A percentile compares a stretch with the other conserved stretches of the same genome.
Evolutionary conservation across 2,329 filamentous ascomycete genomes (phyloP).

Genomic region (Penicillium sp.): DNA sequence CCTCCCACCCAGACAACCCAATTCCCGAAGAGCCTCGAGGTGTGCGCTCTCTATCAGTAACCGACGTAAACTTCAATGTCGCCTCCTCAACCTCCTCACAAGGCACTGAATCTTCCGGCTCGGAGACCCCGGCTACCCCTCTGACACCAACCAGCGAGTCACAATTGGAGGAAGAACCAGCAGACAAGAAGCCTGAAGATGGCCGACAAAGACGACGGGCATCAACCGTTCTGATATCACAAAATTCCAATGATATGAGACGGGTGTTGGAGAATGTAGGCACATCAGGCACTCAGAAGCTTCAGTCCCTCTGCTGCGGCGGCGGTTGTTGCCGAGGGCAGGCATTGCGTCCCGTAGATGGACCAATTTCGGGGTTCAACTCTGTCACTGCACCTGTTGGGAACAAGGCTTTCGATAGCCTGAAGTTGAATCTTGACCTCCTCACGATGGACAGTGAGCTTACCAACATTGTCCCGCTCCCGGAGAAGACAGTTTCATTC

Average conservation of each 20-base stretch:
- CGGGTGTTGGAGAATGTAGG: constrained; percentile 54
- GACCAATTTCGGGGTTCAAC: constrained; percentile 40
- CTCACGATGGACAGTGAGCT: constrained; percentile 68
- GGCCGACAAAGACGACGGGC: constrained; percentile 43
- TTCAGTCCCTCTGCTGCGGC: constrained; percentile 62
- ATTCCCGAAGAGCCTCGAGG: constrained; percentile 47
- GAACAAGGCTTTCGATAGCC: constrained; percentile 77
- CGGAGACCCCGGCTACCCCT: constrained; percentile 41
- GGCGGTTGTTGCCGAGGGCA: constrained; percentile 62
- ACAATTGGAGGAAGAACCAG: constrained; percentile 34
- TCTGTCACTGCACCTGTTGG: constrained; percentile 59
- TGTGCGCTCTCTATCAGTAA: constrained; percentile 37
- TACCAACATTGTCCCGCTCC: constrained; percentile 67
- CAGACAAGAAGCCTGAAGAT: constrained; percentile 19
- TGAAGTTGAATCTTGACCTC: constrained; percentile 70
- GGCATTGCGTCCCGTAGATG: constrained; percentile 47
- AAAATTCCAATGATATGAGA: constrained; percentile 57
- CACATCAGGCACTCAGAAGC: constrained; percentile 54
- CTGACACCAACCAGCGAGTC: constrained; percentile 40
- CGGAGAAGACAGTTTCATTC: constrained; percentile 71
- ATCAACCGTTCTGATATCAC: constrained; percentile 52
- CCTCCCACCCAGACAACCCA: constrained; percentile 47
- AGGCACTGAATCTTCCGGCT: constrained; percentile 36
- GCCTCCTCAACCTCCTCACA: constrained; percentile 29
- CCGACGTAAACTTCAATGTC: constrained; percentile 31